Evolutionary conservation across 768 basidiomycete species (phyloP), one percentile per base, ranked within the genome.

Genomic region (Strobilomyces echinocephalus): DNA sequence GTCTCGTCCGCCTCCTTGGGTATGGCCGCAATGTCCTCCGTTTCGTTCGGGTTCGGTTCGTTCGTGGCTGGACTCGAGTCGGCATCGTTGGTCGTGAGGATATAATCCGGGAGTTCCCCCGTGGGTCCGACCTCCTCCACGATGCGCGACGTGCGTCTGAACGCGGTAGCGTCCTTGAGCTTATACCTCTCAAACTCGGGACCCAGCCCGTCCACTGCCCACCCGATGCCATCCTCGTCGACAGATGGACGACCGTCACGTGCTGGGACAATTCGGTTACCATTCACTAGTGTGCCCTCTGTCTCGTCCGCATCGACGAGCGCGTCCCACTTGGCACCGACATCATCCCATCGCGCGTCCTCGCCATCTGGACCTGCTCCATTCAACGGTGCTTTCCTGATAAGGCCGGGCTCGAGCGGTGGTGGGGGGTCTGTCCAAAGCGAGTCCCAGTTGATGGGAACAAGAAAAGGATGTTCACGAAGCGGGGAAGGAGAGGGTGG

Each of bases 391-490:
- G 76, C 76, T 55, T 76, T 80, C 70, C 75, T 78, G 8, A 84
- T 68, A 8, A 84, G 71, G 6, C 87, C 87, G 12, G 79, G 69
- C 65, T 81, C 79, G 11, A 87, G 72, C 0, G 69, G 69, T 20
- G 88, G 88, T 5, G 78, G 74, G 7, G 79, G 72, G n/a, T 75
- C 75, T 0, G 75, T 81, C 88, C 88, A 91, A 4, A 91, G 72
- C 0, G 71, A 74, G 10, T 74, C 69, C 88, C 88, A 90, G 46
- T 76, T 71, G 49, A 87, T 73, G 16, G 69, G 56, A 16, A 72
- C 67, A 52, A 90, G 84, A 64, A 88, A 90, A 0, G 79, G 73
- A 59, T 89, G 87, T 9, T 68, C 63, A 4, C 83, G 79, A 42
- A 90, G 74, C 10, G 77, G 42, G 67, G 59, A 71, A 73, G 74